phyloP scores from a whole-genome alignment of 352 stramenopile genomes.

The Hyphochytrium catenoides region DNA sequence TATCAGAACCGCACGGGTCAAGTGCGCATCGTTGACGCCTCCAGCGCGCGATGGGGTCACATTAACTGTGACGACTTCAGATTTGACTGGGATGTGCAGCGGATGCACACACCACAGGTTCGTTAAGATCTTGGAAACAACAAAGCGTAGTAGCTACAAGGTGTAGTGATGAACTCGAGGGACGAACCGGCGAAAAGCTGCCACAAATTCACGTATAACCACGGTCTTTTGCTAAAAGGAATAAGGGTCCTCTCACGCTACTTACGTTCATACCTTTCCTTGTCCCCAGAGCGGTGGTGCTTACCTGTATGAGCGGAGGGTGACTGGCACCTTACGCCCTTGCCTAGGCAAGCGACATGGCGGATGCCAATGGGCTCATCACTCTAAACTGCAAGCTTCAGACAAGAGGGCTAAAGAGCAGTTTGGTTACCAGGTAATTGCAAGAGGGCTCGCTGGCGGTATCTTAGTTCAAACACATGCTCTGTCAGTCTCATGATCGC shows the following conservation, averaged over 20 bases:
- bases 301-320: too few relatives aligned
- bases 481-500: too few relatives aligned
- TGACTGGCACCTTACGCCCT: too few relatives aligned
- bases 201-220: constrained; percentile 67
- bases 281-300: too few relatives aligned
- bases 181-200: constrained; percentile 4
- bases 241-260: constrained; percentile 54
- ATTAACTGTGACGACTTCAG: constrained; percentile 89
- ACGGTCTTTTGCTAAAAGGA: constrained; percentile 48
- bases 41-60: constrained; percentile 64
- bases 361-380: constrained; percentile 46
- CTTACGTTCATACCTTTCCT: too few relatives aligned
- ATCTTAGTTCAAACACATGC: too few relatives aligned
- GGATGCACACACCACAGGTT: constrained; percentile 30
- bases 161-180: constrained; percentile 23
- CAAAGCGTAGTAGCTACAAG: constrained; percentile 24
- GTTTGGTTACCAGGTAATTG: constrained; percentile 28
- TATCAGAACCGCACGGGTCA: constrained; percentile 57
- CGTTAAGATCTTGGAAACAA: constrained; percentile 53
- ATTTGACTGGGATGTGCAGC: constrained; percentile 72
- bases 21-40: constrained; percentile 78
- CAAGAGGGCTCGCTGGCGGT: too few relatives aligned
- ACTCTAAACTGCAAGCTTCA: constrained; percentile 41
- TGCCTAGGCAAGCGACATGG: constrained; percentile 55
- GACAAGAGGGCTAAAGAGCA: constrained; percentile 26